Evolutionary conservation across 1,284 basidiomycete genomes (phyloP).

Genomic region (Fomitopsis palustris): DNA sequence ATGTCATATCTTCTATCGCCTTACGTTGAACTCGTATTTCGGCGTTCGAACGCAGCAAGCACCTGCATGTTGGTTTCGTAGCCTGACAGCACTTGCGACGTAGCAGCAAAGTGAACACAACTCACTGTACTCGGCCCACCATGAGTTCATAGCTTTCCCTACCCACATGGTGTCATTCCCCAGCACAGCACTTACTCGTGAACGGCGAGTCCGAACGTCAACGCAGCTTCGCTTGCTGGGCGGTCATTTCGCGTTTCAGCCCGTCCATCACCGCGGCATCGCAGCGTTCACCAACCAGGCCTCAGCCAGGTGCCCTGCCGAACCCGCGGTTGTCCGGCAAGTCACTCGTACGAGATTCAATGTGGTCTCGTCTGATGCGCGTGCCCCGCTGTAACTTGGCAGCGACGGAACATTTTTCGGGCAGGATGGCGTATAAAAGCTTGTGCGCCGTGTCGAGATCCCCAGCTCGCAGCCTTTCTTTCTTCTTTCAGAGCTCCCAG

Average conservation of each 20-base stretch:
- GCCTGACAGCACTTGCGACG: too few relatives aligned
- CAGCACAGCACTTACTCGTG: too few relatives aligned
- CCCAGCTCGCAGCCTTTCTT: conserved; percentile 1
- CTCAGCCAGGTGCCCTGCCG: background rate
- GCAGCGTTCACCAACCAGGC: background rate
- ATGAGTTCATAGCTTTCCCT: too few relatives aligned
- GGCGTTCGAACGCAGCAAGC: too few relatives aligned
- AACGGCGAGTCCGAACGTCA: too few relatives aligned
- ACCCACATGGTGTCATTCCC: too few relatives aligned
- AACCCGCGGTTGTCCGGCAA: background rate
- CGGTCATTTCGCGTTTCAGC: background rate
- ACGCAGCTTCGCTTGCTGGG: background rate
- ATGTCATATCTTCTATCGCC: too few relatives aligned
- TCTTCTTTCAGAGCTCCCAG: conserved; percentile 1
- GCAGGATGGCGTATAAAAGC: background rate
- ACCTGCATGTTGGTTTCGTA: too few relatives aligned
- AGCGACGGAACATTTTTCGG: background rate
- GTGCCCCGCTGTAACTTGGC: background rate
- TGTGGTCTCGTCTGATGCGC: background rate
- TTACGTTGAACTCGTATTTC: too few relatives aligned
- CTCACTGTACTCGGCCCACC: too few relatives aligned
- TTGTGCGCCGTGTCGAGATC: background rate
- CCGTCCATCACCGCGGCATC: background rate
- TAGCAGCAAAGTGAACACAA: too few relatives aligned
- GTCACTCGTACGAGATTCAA: background rate